Conservation (phyloP, 78 protist species). For the Paratrimastix pyriformis region DNA sequence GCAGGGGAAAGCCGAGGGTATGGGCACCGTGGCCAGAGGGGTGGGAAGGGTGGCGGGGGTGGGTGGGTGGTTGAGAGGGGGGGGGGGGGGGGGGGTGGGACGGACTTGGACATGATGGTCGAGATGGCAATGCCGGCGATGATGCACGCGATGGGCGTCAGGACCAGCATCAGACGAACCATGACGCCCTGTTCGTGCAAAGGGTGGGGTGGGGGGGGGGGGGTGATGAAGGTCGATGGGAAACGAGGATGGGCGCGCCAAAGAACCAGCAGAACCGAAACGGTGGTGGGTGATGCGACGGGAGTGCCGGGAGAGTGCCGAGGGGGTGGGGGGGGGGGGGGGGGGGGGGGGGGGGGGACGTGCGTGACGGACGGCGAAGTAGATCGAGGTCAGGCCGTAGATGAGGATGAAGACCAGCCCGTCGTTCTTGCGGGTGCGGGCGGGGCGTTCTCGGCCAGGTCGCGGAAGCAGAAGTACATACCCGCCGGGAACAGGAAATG, state of each 20-base stretch:
- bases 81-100: no score
- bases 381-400: conserved; percentile 69
- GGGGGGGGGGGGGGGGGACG: no score
- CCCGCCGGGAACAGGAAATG: no score
- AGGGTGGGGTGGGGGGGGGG: not conserved
- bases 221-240: not conserved
- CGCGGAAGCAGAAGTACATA: no score
- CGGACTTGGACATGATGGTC: conserved; percentile 24
- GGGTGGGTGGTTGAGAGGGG: no score
- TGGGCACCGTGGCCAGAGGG: no score
- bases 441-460: not conserved
- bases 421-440: not conserved
- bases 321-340: no score
- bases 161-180: conserved; percentile 93
- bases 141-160: conserved; percentile 88
- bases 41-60: not conserved
- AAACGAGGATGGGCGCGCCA: not conserved
- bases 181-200: conserved; percentile 62
- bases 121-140: conserved; percentile 73
- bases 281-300: no score
- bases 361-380: no score
- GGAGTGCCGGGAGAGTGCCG: no score
- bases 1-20: no score
- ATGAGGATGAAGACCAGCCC: conserved; percentile 62
- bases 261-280: not conserved